Evolutionary conservation across 495 filamentous ascomycete genomes (phyloP).

Genomic region (Staphylotrichum longicolle): DNA sequence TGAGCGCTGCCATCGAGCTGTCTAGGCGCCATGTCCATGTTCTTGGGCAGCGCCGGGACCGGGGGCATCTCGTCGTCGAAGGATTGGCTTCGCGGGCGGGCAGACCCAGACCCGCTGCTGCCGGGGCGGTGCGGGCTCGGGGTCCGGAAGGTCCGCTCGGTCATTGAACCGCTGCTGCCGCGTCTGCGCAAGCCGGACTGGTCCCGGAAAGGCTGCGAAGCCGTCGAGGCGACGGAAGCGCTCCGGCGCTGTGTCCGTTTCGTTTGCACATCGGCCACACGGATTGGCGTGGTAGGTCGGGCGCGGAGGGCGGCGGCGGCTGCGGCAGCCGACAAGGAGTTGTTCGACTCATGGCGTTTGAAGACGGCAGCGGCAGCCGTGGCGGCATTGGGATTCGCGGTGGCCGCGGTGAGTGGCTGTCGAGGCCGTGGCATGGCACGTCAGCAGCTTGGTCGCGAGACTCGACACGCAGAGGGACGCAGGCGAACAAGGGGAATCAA

Average conservation of each 20-base stretch:
- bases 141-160: constrained; percentile 74
- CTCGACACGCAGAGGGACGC: constrained; percentile 6
- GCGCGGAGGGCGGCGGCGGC: constrained; percentile 80
- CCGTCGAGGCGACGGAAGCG: constrained; percentile 64
- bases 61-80: constrained; percentile 57
- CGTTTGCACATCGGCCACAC: constrained; percentile 77
- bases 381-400: constrained; percentile 67
- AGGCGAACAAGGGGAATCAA: background rate
- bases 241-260: constrained; percentile 77
- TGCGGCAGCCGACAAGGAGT: constrained; percentile 75
- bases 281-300: constrained; percentile 69
- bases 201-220: constrained; percentile 41
- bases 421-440: constrained; percentile 18
- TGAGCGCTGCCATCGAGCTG: constrained; percentile 9
- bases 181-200: constrained; percentile 56
- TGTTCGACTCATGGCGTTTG: constrained; percentile 58
- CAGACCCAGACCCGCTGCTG: constrained; percentile 42
- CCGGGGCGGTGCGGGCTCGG: constrained; percentile 57
- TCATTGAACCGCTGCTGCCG: constrained; percentile 78
- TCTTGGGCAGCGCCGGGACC: constrained; percentile 66
- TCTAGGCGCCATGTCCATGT: constrained; percentile 33
- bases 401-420: constrained; percentile 59
- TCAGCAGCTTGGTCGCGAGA: constrained; percentile 11
- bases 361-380: constrained; percentile 80
- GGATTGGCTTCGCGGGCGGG: constrained; percentile 24